These are phyloP conservation scores for Cryptococcus sp. DNA, from an alignment of 1,284 basidiomycete species.

Conservation along the genomic window DNA sequence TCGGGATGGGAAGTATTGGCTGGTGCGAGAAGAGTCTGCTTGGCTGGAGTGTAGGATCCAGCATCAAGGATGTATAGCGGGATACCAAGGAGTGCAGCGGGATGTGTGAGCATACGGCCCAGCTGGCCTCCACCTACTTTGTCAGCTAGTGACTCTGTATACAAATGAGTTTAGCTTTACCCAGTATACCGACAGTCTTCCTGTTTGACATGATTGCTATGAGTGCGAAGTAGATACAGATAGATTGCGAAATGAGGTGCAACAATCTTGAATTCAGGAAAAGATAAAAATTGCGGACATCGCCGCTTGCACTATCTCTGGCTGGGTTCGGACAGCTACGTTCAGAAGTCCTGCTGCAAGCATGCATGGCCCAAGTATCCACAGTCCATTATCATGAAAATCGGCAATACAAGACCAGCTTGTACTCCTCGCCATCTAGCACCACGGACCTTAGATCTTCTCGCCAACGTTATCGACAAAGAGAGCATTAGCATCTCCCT, in stretches of 20 bases:
- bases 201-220: constrained; percentile 33
- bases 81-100: constrained; percentile 84
- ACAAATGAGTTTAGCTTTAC: constrained; percentile 18
- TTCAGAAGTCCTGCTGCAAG: too few relatives aligned
- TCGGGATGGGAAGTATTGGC: constrained; percentile 66
- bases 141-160: neutral
- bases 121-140: constrained; percentile 89
- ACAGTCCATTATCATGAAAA: too few relatives aligned
- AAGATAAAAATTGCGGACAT: too few relatives aligned
- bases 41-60: constrained; percentile 76
- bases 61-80: constrained; percentile 84
- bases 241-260: neutral
- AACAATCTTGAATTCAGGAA: neutral
- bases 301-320: too few relatives aligned
- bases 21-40: constrained; percentile 71
- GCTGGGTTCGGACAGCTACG: too few relatives aligned
- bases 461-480: neutral
- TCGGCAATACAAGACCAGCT: too few relatives aligned
- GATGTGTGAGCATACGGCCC: constrained; percentile 92
- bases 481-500: neutral
- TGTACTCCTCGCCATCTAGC: too few relatives aligned
- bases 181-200: constrained; percentile 48
- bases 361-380: too few relatives aligned
- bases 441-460: neutral
- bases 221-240: neutral